Conservation (phyloP, 2,329 filamentous ascomycete genomes). For the Blumeriella jaapii region DNA sequence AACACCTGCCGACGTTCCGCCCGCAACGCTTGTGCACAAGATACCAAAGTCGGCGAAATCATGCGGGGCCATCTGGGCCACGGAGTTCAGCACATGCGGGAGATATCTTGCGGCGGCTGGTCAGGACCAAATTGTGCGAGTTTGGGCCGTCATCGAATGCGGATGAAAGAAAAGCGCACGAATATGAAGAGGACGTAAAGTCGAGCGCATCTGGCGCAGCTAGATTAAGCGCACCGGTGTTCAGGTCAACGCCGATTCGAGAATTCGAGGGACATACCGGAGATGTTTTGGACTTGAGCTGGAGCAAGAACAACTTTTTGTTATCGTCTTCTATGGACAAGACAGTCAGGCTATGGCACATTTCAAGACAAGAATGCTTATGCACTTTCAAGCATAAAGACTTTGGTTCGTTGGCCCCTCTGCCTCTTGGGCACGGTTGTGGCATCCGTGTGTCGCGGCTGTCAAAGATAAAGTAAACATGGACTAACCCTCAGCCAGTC, state of each 20-base stretch:
- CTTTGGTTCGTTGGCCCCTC: conserved; percentile 35
- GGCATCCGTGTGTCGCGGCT: no score
- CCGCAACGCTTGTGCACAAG: conserved; percentile 23
- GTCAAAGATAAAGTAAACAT: no score
- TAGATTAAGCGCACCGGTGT: conserved; percentile 80
- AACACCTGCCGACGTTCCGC: conserved; percentile 10
- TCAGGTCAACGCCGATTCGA: conserved; percentile 63
- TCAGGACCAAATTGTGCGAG: conserved; percentile 71
- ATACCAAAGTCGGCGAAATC: conserved; percentile 18
- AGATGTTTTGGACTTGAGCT: conserved; percentile 83
- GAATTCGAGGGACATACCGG: conserved; percentile 77
- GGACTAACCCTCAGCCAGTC: conserved; percentile 35
- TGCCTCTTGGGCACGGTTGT: not conserved
- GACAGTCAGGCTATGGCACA: conserved; percentile 88
- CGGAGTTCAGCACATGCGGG: conserved; percentile 87
- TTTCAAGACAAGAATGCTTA: conserved; percentile 72
- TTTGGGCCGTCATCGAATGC: conserved; percentile 83
- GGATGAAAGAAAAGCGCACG: conserved; percentile 65
- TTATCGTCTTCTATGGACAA: conserved; percentile 97
- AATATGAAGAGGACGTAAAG: conserved; percentile 52
- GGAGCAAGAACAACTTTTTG: conserved; percentile 98
- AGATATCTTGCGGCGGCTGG: conserved; percentile 86
- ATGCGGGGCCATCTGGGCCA: conserved; percentile 72
- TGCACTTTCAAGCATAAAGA: conserved; percentile 93
- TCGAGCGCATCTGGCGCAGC: conserved; percentile 38